A percentile compares a stretch with the other conserved stretches of the same genome.
These are phyloP conservation scores for Skeletonema tropicum DNA, from an alignment of 108 stramenopile genomes.

Conservation along the genomic window DNA sequence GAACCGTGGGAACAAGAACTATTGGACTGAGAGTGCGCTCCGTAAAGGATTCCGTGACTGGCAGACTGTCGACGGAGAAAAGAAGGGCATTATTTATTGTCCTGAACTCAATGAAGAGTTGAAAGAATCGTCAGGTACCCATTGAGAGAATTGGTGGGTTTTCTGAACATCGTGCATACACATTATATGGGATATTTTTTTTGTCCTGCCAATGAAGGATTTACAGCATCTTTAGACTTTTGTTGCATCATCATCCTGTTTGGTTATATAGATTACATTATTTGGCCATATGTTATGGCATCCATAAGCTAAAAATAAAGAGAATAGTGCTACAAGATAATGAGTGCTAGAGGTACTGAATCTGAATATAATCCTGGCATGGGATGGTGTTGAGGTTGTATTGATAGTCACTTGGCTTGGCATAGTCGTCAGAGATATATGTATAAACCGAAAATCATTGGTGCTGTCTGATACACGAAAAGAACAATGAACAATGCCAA, in stretches of 20 bases:
- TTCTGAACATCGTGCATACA: background rate
- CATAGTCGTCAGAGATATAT: too few species aligned
- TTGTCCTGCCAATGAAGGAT: background rate
- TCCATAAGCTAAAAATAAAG: background rate
- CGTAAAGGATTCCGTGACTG: slow-evolving; percentile 15
- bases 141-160: background rate
- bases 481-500: too few species aligned
- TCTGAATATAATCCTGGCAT: too few species aligned
- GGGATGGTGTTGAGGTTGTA: too few species aligned
- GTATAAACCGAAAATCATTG: too few species aligned
- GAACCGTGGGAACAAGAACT: slow-evolving; percentile 10
- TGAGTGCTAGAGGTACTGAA: too few species aligned
- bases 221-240: background rate
- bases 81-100: slow-evolving; percentile 15
- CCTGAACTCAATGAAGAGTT: slow-evolving; percentile 12
- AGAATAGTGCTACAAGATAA: too few species aligned
- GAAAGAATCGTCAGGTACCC: background rate
- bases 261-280: background rate
- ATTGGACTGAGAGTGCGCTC: slow-evolving; percentile 14
- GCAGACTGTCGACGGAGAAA: background rate
- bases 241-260: background rate
- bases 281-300: background rate
- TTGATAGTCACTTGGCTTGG: too few species aligned
- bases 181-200: background rate
- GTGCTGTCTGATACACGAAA: too few species aligned